These are phyloP conservation scores for Rhizophlyctis rosea DNA, from an alignment of 192 early-diverging fungal species.

Conservation along the genomic window DNA sequence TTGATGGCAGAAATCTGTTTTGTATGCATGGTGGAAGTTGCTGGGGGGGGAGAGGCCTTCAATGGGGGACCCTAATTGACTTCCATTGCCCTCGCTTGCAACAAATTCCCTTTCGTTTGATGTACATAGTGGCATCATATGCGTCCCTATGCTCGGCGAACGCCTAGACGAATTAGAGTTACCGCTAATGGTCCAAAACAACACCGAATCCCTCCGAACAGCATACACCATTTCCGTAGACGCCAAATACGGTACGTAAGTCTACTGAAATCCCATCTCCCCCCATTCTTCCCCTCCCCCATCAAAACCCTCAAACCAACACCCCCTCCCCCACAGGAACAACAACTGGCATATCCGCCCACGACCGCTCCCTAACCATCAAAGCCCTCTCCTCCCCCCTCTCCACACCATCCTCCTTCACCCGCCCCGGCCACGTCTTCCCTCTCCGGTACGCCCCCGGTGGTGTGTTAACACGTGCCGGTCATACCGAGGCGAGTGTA, in stretches of 20 bases:
- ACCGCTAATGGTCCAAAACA: conserved; percentile 90
- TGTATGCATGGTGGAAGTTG: too few species aligned
- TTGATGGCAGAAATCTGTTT: too few species aligned
- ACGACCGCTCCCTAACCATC: conserved; percentile 81
- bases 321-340: conserved; percentile 45
- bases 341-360: conserved; percentile 95
- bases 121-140: conserved; percentile 84
- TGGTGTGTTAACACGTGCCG: conserved; percentile 82
- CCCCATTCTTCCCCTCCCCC: not conserved
- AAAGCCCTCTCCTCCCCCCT: conserved; percentile 69
- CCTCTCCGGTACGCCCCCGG: conserved; percentile 79
- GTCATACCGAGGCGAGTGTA: conserved; percentile 92
- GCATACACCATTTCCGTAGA: conserved; percentile 94
- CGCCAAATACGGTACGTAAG: conserved; percentile 53
- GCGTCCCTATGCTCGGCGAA: conserved; percentile 76
- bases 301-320: not conserved
- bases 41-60: too few species aligned
- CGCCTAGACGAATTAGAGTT: conserved; percentile 81
- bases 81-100: too few species aligned
- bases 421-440: conserved; percentile 90
- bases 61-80: too few species aligned
- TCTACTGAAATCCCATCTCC: conserved; percentile 6
- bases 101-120: too few species aligned
- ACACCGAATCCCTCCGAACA: conserved; percentile 87
- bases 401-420: conserved; percentile 63